A percentile compares a stretch with the other conserved stretches of the same genome.
These are phyloP conservation scores for Picochlorum costavermella DNA, from an alignment of 139 green algal species.

Conservation along the genomic window DNA sequence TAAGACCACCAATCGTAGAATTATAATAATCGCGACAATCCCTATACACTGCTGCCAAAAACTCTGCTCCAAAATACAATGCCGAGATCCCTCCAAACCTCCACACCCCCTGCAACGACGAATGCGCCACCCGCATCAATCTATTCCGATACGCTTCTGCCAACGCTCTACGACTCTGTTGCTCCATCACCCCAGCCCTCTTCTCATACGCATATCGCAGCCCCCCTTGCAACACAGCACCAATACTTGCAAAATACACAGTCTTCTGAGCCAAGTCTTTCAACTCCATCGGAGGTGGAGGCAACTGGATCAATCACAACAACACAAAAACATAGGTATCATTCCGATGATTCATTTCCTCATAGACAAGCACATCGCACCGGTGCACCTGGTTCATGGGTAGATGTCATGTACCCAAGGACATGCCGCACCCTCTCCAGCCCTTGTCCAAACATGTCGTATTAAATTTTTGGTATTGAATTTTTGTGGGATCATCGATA, in stretches of 20 bases:
- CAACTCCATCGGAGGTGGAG: constrained; percentile 25
- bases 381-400: constrained; percentile 1
- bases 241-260: constrained; percentile 2
- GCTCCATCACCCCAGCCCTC: neutral
- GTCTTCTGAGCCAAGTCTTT: constrained; percentile 29
- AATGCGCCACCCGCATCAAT: constrained; percentile 15
- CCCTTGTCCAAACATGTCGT: neutral
- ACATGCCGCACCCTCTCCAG: constrained; percentile 14
- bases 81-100: constrained; percentile 29
- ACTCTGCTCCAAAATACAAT: constrained; percentile 30
- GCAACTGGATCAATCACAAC: constrained; percentile 11
- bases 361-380: constrained; percentile 6
- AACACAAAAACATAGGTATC: too few species aligned
- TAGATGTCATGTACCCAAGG: constrained; percentile 11
- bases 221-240: constrained; percentile 18
- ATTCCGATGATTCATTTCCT: too few species aligned
- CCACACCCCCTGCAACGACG: constrained; percentile 13
- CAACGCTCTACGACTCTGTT: constrained; percentile 5
- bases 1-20: constrained; percentile 16
- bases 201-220: constrained; percentile 18
- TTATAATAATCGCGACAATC: constrained; percentile 21
- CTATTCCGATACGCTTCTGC: constrained; percentile 30
- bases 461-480: too few species aligned
- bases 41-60: constrained; percentile 27
- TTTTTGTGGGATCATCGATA: constrained; percentile 15